These are phyloP conservation scores for Arthonia radiata DNA, from an alignment of 495 filamentous ascomycete genomes.

Conservation along the genomic window DNA sequence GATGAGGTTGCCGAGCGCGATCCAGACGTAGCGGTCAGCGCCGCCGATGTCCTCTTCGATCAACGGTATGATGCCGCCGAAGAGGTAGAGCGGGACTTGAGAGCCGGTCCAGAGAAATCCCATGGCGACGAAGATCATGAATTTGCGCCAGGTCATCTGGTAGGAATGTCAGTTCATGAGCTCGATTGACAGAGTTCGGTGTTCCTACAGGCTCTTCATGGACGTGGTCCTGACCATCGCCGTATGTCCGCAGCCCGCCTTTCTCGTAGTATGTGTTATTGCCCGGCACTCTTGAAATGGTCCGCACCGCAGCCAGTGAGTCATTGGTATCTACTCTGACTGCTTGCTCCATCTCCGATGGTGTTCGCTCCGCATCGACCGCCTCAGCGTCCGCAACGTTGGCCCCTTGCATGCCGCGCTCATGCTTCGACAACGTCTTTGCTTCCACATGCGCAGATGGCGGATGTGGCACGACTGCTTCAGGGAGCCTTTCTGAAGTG, in stretches of 20 bases:
- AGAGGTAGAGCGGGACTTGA: constrained; percentile 38
- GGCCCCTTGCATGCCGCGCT: too few species aligned
- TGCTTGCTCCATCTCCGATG: too few species aligned
- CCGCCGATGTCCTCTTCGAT: constrained; percentile 44
- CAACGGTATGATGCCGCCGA: constrained; percentile 27
- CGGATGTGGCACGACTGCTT: too few species aligned
- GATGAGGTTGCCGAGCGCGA: constrained; percentile 10
- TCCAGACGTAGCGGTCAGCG: constrained; percentile 26
- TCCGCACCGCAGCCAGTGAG: too few species aligned
- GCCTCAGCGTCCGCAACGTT: too few species aligned
- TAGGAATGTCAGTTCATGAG: not conserved
- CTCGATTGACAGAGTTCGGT: too few species aligned
- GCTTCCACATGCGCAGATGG: too few species aligned
- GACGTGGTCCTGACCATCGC: constrained; percentile 24
- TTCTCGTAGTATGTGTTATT: constrained; percentile 24
- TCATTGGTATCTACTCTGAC: too few species aligned
- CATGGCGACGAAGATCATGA: constrained; percentile 37
- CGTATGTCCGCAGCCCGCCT: constrained; percentile 23
- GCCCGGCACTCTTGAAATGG: constrained; percentile 15
- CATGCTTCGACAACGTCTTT: too few species aligned
- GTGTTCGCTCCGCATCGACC: too few species aligned
- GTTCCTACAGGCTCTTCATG: too few species aligned
- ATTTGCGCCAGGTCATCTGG: constrained; percentile 29
- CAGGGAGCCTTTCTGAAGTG: too few species aligned
- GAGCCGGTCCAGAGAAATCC: constrained; percentile 41